These are phyloP conservation scores for Trichoderma oligosporum DNA, from an alignment of 2,329 filamentous ascomycete species.

Conservation along the genomic window DNA sequence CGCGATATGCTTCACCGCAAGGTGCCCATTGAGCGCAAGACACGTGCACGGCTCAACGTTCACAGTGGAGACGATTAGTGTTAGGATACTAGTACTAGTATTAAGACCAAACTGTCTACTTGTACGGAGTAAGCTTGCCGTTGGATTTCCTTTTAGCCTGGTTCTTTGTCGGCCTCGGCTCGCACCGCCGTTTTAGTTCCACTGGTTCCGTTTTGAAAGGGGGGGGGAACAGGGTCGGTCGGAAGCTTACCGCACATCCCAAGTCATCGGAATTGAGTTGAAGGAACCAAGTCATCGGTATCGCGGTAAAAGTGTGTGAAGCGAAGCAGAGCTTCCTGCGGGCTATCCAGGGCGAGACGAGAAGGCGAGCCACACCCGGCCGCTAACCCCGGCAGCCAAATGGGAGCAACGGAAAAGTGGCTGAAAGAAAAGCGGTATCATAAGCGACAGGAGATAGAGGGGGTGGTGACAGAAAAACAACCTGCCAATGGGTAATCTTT, in stretches of 20 bases:
- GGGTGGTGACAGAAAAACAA: slow-evolving; percentile 5
- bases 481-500: neutral
- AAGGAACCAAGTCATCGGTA: slow-evolving; percentile 11
- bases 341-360: slow-evolving; percentile 15
- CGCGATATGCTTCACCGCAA: slow-evolving; percentile 18
- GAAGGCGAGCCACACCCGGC: slow-evolving; percentile 14
- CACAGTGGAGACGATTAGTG: slow-evolving; percentile 26
- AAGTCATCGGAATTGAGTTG: slow-evolving; percentile 1
- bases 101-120: slow-evolving; percentile 22
- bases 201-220: slow-evolving; percentile 21
- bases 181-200: slow-evolving; percentile 35
- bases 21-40: slow-evolving; percentile 34
- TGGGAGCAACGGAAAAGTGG: neutral
- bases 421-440: neutral
- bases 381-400: slow-evolving; percentile 14
- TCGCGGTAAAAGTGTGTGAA: neutral
- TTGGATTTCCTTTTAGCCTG: slow-evolving; percentile 32
- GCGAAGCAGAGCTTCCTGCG: slow-evolving; percentile 9
- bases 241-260: slow-evolving; percentile 25
- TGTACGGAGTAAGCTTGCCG: slow-evolving; percentile 30
- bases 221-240: slow-evolving; percentile 26
- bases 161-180: slow-evolving; percentile 36
- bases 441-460: neutral
- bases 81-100: too few species aligned
- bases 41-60: slow-evolving; percentile 34